Evolutionary conservation across 2,329 filamentous ascomycete species (phyloP).

Genomic region (Ascochyta fabae): DNA sequence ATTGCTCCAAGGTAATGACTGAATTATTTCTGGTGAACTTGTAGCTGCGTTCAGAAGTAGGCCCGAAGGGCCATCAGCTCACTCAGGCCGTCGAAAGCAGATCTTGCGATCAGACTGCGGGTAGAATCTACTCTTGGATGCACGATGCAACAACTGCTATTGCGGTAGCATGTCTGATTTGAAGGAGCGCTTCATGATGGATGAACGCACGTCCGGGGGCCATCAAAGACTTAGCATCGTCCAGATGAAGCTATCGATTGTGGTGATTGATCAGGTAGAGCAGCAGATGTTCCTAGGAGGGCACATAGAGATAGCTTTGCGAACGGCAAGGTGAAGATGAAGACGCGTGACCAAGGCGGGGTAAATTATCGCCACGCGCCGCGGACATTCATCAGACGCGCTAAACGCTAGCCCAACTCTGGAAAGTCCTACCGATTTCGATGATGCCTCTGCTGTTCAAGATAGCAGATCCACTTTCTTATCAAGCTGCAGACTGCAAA

Average conservation of each 20-base stretch:
- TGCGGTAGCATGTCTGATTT: background rate
- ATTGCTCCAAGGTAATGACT: background rate
- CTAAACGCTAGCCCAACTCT: constrained; percentile 22
- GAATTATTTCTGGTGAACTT: no score
- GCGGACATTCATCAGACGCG: constrained; percentile 16
- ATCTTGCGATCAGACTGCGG: no score
- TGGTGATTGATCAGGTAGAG: background rate
- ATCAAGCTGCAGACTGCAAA: constrained; percentile 10
- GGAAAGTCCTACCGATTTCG: constrained; percentile 36
- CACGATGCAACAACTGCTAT: background rate
- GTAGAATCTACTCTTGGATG: no score
- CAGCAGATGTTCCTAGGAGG: background rate
- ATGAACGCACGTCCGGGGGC: background rate
- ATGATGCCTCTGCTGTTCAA: constrained; percentile 11
- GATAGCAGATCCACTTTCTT: constrained; percentile 16
- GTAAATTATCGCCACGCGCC: constrained; percentile 1
- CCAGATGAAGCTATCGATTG: background rate
- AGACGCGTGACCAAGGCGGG: constrained; percentile 13
- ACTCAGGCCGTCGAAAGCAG: background rate
- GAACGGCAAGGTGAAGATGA: background rate
- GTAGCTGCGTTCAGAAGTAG: background rate
- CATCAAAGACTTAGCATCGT: background rate
- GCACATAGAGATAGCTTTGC: background rate
- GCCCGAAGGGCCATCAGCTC: background rate
- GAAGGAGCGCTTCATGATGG: background rate